phyloP scores from a whole-genome alignment of 192 early-diverging fungal genomes.

The Lunasporangiospora selenospora region DNA sequence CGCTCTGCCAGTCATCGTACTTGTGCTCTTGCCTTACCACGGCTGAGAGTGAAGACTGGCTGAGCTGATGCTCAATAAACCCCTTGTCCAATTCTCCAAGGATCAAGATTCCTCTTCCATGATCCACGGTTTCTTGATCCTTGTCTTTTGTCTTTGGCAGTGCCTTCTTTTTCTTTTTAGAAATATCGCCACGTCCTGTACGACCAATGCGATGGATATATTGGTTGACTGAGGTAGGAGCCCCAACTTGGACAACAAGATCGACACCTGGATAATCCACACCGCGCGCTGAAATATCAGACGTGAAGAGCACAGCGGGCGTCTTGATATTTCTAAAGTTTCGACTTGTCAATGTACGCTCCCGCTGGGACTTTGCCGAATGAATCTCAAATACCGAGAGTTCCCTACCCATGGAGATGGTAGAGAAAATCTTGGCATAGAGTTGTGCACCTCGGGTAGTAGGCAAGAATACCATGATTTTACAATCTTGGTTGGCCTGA shows the following conservation, averaged over 20 bases:
- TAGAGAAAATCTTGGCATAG: conserved; percentile 68
- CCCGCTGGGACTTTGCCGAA: conserved; percentile 75
- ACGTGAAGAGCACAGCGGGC: conserved; percentile 82
- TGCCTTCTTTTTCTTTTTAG: conserved; percentile 66
- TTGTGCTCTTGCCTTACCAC: conserved; percentile 25
- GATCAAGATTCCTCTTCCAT: conserved; percentile 35
- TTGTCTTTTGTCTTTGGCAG: conserved; percentile 14
- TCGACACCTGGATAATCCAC: conserved; percentile 96
- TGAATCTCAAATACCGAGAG: conserved; percentile 73
- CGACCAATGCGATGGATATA: conserved; percentile 98
- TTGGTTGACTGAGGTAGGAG: conserved; percentile 79
- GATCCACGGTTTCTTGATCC: conserved; percentile 23
- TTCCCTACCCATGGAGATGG: conserved; percentile 53
- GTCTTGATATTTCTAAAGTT: conserved; percentile 66
- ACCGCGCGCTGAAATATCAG: conserved; percentile 96
- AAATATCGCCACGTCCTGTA: conserved; percentile 88
- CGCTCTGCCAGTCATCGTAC: conserved; percentile 46
- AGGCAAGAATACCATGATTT: conserved; percentile 92
- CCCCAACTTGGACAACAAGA: conserved; percentile 88
- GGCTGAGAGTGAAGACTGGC: conserved; percentile 17
- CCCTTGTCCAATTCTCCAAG: conserved; percentile 41
- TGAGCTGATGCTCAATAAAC: conserved; percentile 44
- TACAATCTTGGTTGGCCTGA: conserved; percentile 59
- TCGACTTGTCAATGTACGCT: conserved; percentile 72
- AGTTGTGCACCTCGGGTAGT: conserved; percentile 77